These are phyloP conservation scores for Phytophthora macrochlamydospora DNA, from an alignment of 352 stramenopile genomes.

Conservation along the genomic window DNA sequence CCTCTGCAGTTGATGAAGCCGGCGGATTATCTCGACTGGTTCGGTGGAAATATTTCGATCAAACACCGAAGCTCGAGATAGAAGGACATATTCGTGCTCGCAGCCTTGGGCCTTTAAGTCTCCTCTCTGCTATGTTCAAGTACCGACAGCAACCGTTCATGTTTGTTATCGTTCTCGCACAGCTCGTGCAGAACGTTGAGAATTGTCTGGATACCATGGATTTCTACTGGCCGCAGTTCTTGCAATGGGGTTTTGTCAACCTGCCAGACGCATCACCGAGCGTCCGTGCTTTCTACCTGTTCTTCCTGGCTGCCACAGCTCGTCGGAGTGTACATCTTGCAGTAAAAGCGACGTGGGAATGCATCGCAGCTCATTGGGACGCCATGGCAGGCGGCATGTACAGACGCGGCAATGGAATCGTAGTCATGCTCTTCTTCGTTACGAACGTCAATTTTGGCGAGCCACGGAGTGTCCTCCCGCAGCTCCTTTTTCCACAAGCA, in stretches of 20 bases:
- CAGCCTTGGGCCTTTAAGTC: constrained; percentile 49
- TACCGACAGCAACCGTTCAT: constrained; percentile 74
- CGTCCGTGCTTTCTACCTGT: constrained; percentile 66
- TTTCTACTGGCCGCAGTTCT: constrained; percentile 75
- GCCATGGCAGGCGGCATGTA: constrained; percentile 51
- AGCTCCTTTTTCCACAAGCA: constrained; percentile 45
- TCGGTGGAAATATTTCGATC: constrained; percentile 61
- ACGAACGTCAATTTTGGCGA: constrained; percentile 67
- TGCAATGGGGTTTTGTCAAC: constrained; percentile 69
- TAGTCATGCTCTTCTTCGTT: constrained; percentile 68
- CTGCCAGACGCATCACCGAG: constrained; percentile 49
- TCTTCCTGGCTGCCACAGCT: constrained; percentile 56
- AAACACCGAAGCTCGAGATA: constrained; percentile 51
- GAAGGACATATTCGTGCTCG: constrained; percentile 43
- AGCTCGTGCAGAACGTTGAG: constrained; percentile 65
- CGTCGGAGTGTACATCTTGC: constrained; percentile 63
- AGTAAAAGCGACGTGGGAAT: constrained; percentile 68
- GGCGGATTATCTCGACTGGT: constrained; percentile 57
- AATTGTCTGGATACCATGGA: constrained; percentile 59
- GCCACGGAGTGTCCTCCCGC: constrained; percentile 42
- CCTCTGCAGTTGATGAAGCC: constrained; percentile 46
- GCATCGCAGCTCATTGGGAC: constrained; percentile 67
- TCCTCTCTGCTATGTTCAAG: constrained; percentile 69
- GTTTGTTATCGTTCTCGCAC: constrained; percentile 67
- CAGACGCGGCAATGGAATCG: constrained; percentile 49